phyloP scores from a whole-genome alignment of 2,329 filamentous ascomycete species.

The Hyphodiscus sp. region DNA sequence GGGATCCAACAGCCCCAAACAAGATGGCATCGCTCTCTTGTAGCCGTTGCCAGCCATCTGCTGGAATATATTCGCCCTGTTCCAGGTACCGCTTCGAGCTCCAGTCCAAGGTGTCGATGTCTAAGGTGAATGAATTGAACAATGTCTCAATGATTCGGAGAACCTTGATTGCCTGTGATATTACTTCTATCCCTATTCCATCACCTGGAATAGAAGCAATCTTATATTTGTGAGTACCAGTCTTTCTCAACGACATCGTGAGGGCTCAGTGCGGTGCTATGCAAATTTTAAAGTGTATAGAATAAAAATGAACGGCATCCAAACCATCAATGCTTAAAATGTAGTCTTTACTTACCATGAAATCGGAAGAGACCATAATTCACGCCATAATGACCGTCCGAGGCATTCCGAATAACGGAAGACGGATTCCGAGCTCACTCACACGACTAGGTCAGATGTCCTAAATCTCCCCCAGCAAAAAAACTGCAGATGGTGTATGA shows the following conservation, averaged over 20 bases:
- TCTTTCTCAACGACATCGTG: background rate
- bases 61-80: slow-evolving; percentile 50
- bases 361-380: too few species aligned
- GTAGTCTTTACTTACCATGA: too few species aligned
- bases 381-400: too few species aligned
- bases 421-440: too few species aligned
- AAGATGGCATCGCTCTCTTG: slow-evolving; percentile 50
- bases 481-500: too few species aligned
- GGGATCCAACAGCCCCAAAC: slow-evolving; percentile 48
- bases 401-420: too few species aligned
- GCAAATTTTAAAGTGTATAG: too few species aligned
- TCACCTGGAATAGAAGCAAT: slow-evolving; percentile 55
- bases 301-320: too few species aligned
- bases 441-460: too few species aligned
- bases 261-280: too few species aligned
- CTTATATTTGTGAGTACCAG: background rate
- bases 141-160: slow-evolving; percentile 44
- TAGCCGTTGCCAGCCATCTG: slow-evolving; percentile 45
- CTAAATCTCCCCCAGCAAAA: too few species aligned
- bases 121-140: slow-evolving; percentile 51
- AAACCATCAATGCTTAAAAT: too few species aligned
- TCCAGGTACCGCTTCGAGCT: slow-evolving; percentile 50
- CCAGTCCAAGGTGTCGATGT: slow-evolving; percentile 52
- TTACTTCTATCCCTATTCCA: slow-evolving; percentile 54
- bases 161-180: slow-evolving; percentile 51